Conservation (phyloP, 805 yeast genomes). For the Candida coleopterorum region DNA sequence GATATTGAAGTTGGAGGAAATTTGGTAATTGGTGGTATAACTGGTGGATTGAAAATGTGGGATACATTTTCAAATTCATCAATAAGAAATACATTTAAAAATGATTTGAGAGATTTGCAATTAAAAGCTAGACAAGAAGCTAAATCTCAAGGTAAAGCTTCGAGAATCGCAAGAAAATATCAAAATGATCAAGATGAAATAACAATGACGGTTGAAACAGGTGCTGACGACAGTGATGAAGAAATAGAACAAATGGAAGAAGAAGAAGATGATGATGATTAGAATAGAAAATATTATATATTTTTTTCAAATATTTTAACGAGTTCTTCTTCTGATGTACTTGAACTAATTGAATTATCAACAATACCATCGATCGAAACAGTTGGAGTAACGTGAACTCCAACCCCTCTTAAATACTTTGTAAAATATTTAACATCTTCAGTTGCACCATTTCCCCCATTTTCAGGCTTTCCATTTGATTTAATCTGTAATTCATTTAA, state of each 20-base stretch:
- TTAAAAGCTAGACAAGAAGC: slow-evolving; percentile 55
- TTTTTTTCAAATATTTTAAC: slow-evolving; percentile 28
- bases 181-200: slow-evolving; percentile 46
- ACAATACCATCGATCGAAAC: slow-evolving; percentile 66
- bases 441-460: slow-evolving; percentile 55
- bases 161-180: slow-evolving; percentile 75
- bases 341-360: slow-evolving; percentile 54
- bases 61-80: slow-evolving; percentile 80
- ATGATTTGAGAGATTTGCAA: slow-evolving; percentile 53
- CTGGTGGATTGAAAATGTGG: slow-evolving; percentile 85
- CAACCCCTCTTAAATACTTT: slow-evolving; percentile 66
- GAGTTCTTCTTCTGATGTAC: slow-evolving; percentile 43
- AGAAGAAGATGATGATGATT: slow-evolving; percentile 17
- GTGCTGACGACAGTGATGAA: slow-evolving; percentile 53
- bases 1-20: slow-evolving; percentile 85
- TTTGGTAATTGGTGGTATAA: slow-evolving; percentile 81
- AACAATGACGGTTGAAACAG: slow-evolving; percentile 59
- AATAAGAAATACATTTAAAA: slow-evolving; percentile 65
- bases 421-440: slow-evolving; percentile 71
- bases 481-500: slow-evolving; percentile 36
- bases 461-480: slow-evolving; percentile 30
- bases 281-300: slow-evolving; percentile 3
- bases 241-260: slow-evolving; percentile 22
- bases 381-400: slow-evolving; percentile 84
- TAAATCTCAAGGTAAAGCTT: slow-evolving; percentile 49